A percentile compares a stretch with the other conserved stretches of the same genome.
Evolutionary conservation across 345 rosid genomes (phyloP).

Genomic region (Isatis tinctoria): DNA sequence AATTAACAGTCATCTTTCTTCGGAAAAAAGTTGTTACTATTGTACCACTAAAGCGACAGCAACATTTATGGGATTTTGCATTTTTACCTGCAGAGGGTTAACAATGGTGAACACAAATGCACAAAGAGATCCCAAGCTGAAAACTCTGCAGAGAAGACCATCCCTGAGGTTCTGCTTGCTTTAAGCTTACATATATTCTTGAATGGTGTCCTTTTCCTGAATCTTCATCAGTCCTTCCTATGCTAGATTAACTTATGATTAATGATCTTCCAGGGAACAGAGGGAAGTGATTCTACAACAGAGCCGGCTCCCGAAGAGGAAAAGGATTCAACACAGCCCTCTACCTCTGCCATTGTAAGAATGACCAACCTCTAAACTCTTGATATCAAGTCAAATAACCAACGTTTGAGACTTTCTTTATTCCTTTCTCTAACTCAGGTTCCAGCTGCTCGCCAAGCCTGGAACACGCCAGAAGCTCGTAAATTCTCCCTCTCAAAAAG

Average conservation of each 20-base stretch:
- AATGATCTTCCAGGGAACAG: slow-evolving; percentile 35
- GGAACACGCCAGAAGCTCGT: slow-evolving; percentile 41
- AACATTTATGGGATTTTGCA: not conserved
- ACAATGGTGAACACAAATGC: slow-evolving; percentile 69
- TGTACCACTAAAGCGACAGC: not conserved
- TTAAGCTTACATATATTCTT: not conserved
- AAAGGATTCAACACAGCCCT: slow-evolving; percentile 20
- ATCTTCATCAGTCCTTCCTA: not conserved
- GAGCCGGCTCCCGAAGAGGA: slow-evolving; percentile 29
- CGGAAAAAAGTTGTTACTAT: not conserved
- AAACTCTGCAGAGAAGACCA: slow-evolving; percentile 41
- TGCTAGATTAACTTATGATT: slow-evolving; percentile 9
- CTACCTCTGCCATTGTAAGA: slow-evolving; percentile 43
- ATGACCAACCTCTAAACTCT: not conserved
- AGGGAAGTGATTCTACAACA: slow-evolving; percentile 39
- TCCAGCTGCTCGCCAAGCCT: slow-evolving; percentile 25
- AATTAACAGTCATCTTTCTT: not conserved
- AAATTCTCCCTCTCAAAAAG: slow-evolving; percentile 40
- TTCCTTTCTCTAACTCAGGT: slow-evolving; percentile 21
- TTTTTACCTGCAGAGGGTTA: slow-evolving; percentile 56
- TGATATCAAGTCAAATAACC: not conserved
- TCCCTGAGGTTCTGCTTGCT: slow-evolving; percentile 43
- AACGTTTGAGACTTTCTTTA: not conserved
- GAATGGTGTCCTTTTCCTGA: not conserved
- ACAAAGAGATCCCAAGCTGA: slow-evolving; percentile 32